phyloP scores from a whole-genome alignment of 768 basidiomycete species.

The Mycena leptocephala region DNA sequence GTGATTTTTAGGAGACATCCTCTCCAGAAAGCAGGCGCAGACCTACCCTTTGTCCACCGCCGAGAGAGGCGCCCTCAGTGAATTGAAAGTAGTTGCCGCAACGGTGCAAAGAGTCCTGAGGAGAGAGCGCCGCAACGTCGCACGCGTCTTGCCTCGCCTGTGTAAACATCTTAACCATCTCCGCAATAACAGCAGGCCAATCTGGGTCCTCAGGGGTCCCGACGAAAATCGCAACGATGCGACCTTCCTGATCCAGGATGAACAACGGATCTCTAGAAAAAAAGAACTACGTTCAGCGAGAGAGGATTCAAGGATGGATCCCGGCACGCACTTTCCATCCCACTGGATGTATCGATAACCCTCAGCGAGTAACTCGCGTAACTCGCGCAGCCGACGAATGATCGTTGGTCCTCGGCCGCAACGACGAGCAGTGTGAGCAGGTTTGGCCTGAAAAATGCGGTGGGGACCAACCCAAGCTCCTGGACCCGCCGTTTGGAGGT shows the following conservation, averaged over 20 bases:
- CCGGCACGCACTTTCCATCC: not conserved
- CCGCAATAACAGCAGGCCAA: not conserved
- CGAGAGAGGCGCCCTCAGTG: no score
- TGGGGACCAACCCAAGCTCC: no score
- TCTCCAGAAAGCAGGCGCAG: no score
- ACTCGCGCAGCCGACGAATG: not conserved
- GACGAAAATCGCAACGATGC: not conserved
- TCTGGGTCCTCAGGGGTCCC: not conserved
- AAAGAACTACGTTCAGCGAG: not conserved
- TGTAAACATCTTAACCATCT: not conserved
- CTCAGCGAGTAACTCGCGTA: not conserved
- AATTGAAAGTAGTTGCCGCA: no score
- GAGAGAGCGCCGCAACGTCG: not conserved
- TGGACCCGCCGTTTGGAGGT: no score
- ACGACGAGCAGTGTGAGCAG: no score
- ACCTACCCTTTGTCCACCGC: no score
- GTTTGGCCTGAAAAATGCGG: no score
- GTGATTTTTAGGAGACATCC: no score
- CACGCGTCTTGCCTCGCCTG: not conserved
- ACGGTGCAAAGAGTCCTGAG: not conserved
- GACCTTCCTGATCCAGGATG: not conserved
- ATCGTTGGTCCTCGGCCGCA: no score
- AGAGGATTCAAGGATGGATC: not conserved
- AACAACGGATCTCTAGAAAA: not conserved
- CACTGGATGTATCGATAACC: not conserved